Base-by-base conservation (phyloP, 768 basidiomycete species). In the Xerocomus spinulosus region DNA sequence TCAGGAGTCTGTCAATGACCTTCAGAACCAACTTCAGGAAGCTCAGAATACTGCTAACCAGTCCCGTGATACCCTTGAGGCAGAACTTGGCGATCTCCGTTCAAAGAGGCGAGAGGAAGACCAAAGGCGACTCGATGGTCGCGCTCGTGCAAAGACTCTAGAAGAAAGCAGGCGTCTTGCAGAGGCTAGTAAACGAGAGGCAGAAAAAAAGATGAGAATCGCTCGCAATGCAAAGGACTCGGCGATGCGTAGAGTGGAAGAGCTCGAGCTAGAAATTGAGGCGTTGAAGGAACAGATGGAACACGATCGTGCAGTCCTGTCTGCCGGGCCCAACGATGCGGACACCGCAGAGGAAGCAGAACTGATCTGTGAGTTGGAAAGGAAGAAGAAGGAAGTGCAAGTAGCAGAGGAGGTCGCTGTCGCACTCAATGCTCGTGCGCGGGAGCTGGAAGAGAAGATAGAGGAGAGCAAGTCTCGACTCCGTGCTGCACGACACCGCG, bases 131-230 rank as follows among this genome's bases (percentile, higher is more conserved):
- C 68, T 77, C 20, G 93, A 96, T 61, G 70, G 89, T 46, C 93
- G 92, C 66, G 66, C 77, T n/a, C 83, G 85, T 41, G 88, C 87
- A 40, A 95, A 94, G 69, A 65, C 74, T 3, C 72, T 97, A 3
- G 95, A 99, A 56, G 95, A 99, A 63, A 72, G 81, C 45, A 88
- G 85, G 67, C 83, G 95, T 26, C 73, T 73, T 24, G 91, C 92
- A 10, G 96, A 99, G 68, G 73, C 79, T 42, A 68, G 74, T 43
- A 87, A 82, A 62, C 78, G 82, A 37, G 94, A 97, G 39, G 91
- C 86, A 4, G 95, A 98, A 68, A 92, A 89, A 73, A 83, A 83
- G 56, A 75, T 94, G 50, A 87, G 83, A 58, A 73, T 76, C n/a
- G 81, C 80, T 14, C 81, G 83, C 62, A 73, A 61, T 35, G 71